A percentile compares a stretch with the other conserved stretches of the same genome.
Conservation (phyloP, 805 yeast species). For the Lachancea mirantina region DNA sequence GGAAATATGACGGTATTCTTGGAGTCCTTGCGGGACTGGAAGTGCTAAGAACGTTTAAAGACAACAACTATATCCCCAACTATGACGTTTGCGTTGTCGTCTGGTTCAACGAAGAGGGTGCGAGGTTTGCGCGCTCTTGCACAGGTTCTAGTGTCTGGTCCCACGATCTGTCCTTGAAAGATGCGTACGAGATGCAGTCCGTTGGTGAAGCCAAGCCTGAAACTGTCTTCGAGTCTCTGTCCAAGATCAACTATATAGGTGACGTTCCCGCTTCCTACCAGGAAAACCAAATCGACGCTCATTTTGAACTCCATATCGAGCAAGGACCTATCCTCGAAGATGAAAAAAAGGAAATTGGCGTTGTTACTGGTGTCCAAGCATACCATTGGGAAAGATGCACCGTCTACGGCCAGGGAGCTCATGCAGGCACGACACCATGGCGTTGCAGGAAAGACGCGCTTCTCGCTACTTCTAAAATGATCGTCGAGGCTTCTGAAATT, state of each 20-base stretch:
- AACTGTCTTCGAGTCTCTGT: conserved; percentile 47
- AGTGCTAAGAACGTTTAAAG: conserved; percentile 57
- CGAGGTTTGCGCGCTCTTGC: conserved; percentile 62
- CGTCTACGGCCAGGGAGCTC: conserved; percentile 60
- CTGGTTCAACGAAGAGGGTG: conserved; percentile 80
- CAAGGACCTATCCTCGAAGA: conserved; percentile 69
- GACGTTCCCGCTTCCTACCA: conserved; percentile 39
- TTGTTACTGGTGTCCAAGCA: conserved; percentile 62
- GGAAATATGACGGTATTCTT: conserved; percentile 65
- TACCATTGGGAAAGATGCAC: conserved; percentile 52
- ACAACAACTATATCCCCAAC: conserved; percentile 50
- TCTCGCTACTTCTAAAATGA: conserved; percentile 50
- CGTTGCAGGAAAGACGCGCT: conserved; percentile 54
- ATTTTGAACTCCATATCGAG: conserved; percentile 69
- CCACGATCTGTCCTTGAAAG: conserved; percentile 40
- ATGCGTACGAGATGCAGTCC: conserved; percentile 45
- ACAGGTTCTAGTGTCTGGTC: conserved; percentile 69
- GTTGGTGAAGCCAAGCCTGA: conserved; percentile 45
- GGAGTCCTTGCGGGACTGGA: conserved; percentile 67
- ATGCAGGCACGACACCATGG: conserved; percentile 70
- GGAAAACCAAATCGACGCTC: conserved; percentile 53
- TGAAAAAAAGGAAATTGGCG: conserved; percentile 49
- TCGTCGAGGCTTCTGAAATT: conserved; percentile 47
- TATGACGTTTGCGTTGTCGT: conserved; percentile 58
- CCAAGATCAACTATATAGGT: conserved; percentile 59